Base-by-base conservation (phyloP, 2,329 filamentous ascomycete species). In the Pseudogymnoascus pannorum region DNA sequence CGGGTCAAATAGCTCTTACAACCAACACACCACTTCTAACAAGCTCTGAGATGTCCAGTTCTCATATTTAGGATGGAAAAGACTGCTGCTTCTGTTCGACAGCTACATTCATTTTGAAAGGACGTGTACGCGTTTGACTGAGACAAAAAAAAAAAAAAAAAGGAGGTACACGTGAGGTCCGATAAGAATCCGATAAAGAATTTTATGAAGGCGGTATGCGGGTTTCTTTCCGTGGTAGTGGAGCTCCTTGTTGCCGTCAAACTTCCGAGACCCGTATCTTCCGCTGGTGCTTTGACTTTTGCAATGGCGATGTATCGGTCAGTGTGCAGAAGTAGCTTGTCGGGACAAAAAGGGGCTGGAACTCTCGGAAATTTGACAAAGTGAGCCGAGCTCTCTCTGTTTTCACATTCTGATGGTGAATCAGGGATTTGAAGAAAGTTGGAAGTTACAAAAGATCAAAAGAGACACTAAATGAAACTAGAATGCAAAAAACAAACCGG, bases 181-280 rank as follows among this genome's bases (percentile, higher is more conserved):
- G 48, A 54, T 54, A 54, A 54, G 26, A 31, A 1, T 2, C 24
- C 48, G 48, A 54, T 54, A 54, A 54, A 16, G 31, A 31, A 14
- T 31, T 54, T 31, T 12, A 2, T 54, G 48, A 54, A 54, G 48
- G 48, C 48, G 48, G 48, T 54, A 54, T 54, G 48, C 48, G 48
- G 48, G 48, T 54, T 54, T 31, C 48, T 54, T 42, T 54, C 48
- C 48, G 48, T 54, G n/a, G 26, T 20, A 54, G 48, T 54, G 48
- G 48, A 54, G 48, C 48, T 54, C 31, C 24, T 54, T 18, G n/a
- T 54, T 54, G 31, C 26, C 48, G 48, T 54, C 48, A 54, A 54
- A 54, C 48, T 54, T 54, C 48, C 48, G 48, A 54, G 48, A 54
- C 48, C 48, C 48, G 44, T 54, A 22, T 54, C 44, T 29, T 54